Percentiles rank a stretch among this genome's conserved stretches.
Conservation (phyloP, 192 early-diverging fungal genomes). For the Gigaspora rosea region DNA sequence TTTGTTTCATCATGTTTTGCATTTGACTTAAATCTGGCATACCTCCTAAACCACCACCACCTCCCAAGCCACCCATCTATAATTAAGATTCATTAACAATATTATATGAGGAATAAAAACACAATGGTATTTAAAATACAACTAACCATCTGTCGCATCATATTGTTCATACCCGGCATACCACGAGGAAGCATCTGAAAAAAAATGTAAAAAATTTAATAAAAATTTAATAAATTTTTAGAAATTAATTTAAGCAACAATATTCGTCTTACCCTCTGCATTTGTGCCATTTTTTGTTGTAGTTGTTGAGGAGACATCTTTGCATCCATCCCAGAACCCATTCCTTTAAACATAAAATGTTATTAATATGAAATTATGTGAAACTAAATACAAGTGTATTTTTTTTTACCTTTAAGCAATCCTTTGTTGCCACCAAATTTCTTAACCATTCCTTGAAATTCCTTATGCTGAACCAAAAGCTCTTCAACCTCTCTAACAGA, state of each 20-base stretch:
- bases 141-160: conserved; percentile 65
- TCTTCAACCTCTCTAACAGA: conserved; percentile 81
- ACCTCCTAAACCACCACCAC: conserved; percentile 52
- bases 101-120: not conserved
- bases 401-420: conserved; percentile 65
- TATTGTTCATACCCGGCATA: conserved; percentile 61
- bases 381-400: conserved; percentile 39
- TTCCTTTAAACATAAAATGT: conserved; percentile 40
- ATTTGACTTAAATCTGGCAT: conserved; percentile 67
- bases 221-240: too few relatives aligned
- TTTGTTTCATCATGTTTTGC: conserved; percentile 76
- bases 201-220: too few relatives aligned
- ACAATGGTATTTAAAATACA: not conserved
- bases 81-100: not conserved
- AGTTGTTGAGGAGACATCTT: conserved; percentile 62
- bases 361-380: conserved; percentile 36
- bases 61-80: conserved; percentile 47
- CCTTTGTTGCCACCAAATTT: conserved; percentile 91
- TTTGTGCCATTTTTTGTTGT: conserved; percentile 69
- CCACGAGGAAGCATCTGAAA: conserved; percentile 41
- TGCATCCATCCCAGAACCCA: conserved; percentile 58
- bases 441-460: conserved; percentile 88
- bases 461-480: conserved; percentile 71
- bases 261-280: conserved; percentile 66
- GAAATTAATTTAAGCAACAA: too few relatives aligned